Evolutionary conservation across 352 stramenopile genomes (phyloP).

Genomic region (Thalassiosira oceanica): DNA sequence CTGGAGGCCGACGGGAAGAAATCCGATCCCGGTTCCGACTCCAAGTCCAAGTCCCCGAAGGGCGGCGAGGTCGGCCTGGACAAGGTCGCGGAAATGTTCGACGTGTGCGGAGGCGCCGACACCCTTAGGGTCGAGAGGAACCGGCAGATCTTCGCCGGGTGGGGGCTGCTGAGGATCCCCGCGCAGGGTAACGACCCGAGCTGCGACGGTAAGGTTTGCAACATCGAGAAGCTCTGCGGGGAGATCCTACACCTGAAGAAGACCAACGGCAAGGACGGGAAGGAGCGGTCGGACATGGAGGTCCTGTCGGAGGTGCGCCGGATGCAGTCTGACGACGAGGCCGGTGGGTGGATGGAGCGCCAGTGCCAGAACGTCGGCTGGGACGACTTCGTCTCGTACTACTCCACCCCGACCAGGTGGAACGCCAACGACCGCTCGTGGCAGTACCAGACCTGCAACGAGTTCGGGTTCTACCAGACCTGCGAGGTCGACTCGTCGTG

Average conservation of each 20-base stretch:
- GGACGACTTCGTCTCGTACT: conserved; percentile 40
- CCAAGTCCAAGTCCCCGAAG: neutral
- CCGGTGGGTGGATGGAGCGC: too few relatives aligned
- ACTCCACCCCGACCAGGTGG: conserved; percentile 25
- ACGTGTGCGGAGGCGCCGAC: conserved; percentile 67
- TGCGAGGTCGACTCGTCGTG: conserved; percentile 76
- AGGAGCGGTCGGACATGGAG: conserved; percentile 25
- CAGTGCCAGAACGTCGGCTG: conserved; percentile 50
- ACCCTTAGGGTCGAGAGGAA: conserved; percentile 18
- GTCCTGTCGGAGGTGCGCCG: conserved; percentile 17
- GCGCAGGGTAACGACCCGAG: conserved; percentile 83
- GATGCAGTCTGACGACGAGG: conserved; percentile 5
- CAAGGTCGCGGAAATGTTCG: conserved; percentile 65
- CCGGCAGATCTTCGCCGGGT: conserved; percentile 73
- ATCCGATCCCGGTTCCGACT: conserved; percentile 1
- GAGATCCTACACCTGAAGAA: conserved; percentile 44
- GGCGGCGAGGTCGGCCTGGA: neutral
- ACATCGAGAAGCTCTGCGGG: conserved; percentile 71
- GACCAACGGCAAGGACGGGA: conserved; percentile 34
- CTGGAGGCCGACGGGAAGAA: conserved; percentile 1
- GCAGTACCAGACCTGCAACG: conserved; percentile 85
- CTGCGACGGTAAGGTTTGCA: conserved; percentile 74
- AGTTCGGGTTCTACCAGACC: conserved; percentile 88
- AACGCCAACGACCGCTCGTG: conserved; percentile 66
- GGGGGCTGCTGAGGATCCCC: conserved; percentile 76